These are phyloP conservation scores for Chytriomyces sp. DNA, from an alignment of 192 early-diverging fungal genomes.

Conservation along the genomic window DNA sequence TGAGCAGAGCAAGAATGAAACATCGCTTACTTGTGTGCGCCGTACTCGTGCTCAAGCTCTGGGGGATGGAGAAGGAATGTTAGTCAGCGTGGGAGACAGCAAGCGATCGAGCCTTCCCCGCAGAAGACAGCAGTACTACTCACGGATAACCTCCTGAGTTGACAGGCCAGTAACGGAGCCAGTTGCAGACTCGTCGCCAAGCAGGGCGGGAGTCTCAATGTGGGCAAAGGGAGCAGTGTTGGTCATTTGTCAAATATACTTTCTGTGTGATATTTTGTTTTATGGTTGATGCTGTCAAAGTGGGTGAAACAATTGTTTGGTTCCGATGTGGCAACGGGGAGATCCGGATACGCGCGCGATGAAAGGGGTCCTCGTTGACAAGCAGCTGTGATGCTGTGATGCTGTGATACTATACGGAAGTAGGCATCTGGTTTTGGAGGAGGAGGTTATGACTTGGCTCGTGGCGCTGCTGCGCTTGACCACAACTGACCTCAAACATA, in stretches of 20 bases:
- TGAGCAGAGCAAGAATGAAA: conserved; percentile 1
- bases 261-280: neutral
- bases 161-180: neutral
- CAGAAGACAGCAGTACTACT: neutral
- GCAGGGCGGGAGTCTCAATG: neutral
- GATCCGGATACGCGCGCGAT: too few relatives aligned
- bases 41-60: conserved; percentile 80
- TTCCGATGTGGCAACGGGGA: too few relatives aligned
- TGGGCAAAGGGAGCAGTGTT: neutral
- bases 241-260: neutral
- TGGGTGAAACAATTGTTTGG: neutral
- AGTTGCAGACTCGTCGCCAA: conserved; percentile 11
- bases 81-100: neutral
- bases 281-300: neutral
- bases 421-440: too few relatives aligned
- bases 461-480: too few relatives aligned
- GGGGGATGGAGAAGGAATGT: neutral
- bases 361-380: too few relatives aligned
- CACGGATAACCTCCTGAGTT: conserved; percentile 21
- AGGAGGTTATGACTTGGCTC: too few relatives aligned
- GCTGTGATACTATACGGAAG: too few relatives aligned
- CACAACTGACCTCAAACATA: too few relatives aligned
- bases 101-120: neutral
- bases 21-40: conserved; percentile 87
- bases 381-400: too few relatives aligned